Conservation (phyloP, 257 asterid species). For the Phtheirospermum japonicum region DNA sequence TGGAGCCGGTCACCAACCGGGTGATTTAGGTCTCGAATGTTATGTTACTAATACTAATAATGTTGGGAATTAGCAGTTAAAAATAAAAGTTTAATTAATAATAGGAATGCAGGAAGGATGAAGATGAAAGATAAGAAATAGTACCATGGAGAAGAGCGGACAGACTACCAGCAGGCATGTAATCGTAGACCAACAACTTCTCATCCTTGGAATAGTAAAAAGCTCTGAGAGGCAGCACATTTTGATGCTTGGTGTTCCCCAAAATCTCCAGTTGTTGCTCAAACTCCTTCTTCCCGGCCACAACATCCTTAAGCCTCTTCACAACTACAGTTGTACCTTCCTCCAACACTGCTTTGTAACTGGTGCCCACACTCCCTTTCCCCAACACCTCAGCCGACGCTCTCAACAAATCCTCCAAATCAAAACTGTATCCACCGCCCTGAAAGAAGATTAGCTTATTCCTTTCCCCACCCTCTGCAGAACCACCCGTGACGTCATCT, state of each 20-base stretch:
- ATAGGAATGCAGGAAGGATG: too few relatives aligned
- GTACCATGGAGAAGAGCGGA: slow-evolving; percentile 77
- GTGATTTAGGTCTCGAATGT: too few relatives aligned
- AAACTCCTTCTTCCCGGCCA: slow-evolving; percentile 84
- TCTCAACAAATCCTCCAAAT: slow-evolving; percentile 88
- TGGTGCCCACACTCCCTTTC: slow-evolving; percentile 94
- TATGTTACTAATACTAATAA: too few relatives aligned
- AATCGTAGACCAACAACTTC: slow-evolving; percentile 82
- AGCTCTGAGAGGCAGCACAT: slow-evolving; percentile 75
- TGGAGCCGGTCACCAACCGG: too few relatives aligned
- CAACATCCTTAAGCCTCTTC: slow-evolving; percentile 82
- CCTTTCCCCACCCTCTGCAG: slow-evolving; percentile 91
- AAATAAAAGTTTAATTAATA: too few relatives aligned
- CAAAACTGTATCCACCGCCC: slow-evolving; percentile 82
- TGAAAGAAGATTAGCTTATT: slow-evolving; percentile 89
- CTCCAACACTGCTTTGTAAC: slow-evolving; percentile 87
- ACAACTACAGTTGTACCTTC: slow-evolving; percentile 90
- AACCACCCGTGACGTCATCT: slow-evolving; percentile 84
- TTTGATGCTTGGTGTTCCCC: slow-evolving; percentile 74
- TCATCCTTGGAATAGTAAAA: slow-evolving; percentile 96
- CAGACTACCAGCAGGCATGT: slow-evolving; percentile 72
- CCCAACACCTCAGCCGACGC: slow-evolving; percentile 96
- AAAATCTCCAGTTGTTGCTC: slow-evolving; percentile 89
- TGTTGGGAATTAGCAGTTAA: too few relatives aligned
- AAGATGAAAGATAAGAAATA: background rate